These are phyloP conservation scores for Aeschynomene evenia DNA, from an alignment of 306 rosid genomes.

Conservation along the genomic window DNA sequence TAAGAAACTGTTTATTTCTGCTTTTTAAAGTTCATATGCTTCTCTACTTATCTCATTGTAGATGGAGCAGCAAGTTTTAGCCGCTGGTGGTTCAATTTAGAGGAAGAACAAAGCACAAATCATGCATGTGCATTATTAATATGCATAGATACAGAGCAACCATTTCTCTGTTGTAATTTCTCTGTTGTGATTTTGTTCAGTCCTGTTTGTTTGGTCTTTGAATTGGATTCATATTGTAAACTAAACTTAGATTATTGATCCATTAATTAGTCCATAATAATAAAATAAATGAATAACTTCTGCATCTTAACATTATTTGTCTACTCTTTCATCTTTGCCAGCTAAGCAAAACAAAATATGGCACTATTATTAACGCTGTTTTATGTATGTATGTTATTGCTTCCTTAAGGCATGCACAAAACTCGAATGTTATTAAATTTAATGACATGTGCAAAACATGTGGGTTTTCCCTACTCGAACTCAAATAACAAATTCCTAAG, in stretches of 20 bases:
- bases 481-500: neutral
- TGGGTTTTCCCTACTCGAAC: neutral
- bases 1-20: neutral
- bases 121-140: neutral
- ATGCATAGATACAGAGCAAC: neutral
- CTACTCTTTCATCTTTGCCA: neutral
- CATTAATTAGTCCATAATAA: neutral
- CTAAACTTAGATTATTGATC: too few relatives aligned
- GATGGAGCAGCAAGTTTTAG: constrained; percentile 56
- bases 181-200: constrained; percentile 13
- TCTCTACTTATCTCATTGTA: constrained; percentile 31
- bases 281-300: neutral
- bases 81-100: constrained; percentile 34
- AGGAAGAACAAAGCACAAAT: constrained; percentile 7
- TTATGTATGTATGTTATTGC: neutral
- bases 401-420: neutral
- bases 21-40: neutral
- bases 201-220: neutral
- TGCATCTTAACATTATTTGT: neutral
- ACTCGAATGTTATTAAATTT: neutral
- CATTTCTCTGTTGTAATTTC: constrained; percentile 16
- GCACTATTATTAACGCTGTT: neutral
- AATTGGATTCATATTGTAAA: constrained; percentile 14
- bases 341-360: constrained; percentile 16
- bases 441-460: constrained; percentile 15